These are phyloP conservation scores for Paramyrothecium roridum DNA, from an alignment of 2,329 filamentous ascomycete genomes.

Conservation along the genomic window DNA sequence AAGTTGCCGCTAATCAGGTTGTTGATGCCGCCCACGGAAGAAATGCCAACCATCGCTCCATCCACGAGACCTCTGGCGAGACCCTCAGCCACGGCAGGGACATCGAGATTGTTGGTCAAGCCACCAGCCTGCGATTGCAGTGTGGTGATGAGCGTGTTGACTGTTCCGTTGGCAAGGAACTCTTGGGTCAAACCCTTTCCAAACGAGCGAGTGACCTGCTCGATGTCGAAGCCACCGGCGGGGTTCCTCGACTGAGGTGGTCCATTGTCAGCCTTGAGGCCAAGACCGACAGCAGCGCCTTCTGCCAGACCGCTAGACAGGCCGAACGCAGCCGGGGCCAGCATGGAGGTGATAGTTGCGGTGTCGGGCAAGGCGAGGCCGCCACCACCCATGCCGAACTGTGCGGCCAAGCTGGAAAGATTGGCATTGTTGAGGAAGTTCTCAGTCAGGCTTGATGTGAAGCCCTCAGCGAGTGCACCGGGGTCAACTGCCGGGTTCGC, in stretches of 20 bases:
- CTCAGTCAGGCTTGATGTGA: not conserved
- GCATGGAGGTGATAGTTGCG: not conserved
- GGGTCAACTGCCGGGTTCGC: not conserved
- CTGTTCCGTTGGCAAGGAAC: not conserved
- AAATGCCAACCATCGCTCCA: not conserved
- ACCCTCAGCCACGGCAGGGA: not conserved
- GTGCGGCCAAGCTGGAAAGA: not conserved
- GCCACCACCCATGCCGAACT: not conserved
- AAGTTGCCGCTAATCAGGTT: not conserved
- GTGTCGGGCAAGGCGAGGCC: not conserved
- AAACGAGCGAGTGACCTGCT: not conserved
- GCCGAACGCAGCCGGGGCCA: not conserved
- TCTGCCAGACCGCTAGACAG: not conserved
- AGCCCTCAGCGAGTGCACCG: not conserved
- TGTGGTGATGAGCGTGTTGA: not conserved
- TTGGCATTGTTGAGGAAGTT: slow-evolving; percentile 1
- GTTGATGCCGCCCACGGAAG: not conserved
- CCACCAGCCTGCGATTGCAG: not conserved
- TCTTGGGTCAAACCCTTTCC: not conserved
- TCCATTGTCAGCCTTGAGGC: not conserved
- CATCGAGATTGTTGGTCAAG: not conserved
- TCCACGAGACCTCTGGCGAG: not conserved
- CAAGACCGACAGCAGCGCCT: not conserved
- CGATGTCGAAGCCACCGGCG: not conserved
- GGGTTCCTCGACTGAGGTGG: not conserved